Conservation (phyloP, 2,329 filamentous ascomycete genomes). For the Paecilomyces variotii region DNA sequence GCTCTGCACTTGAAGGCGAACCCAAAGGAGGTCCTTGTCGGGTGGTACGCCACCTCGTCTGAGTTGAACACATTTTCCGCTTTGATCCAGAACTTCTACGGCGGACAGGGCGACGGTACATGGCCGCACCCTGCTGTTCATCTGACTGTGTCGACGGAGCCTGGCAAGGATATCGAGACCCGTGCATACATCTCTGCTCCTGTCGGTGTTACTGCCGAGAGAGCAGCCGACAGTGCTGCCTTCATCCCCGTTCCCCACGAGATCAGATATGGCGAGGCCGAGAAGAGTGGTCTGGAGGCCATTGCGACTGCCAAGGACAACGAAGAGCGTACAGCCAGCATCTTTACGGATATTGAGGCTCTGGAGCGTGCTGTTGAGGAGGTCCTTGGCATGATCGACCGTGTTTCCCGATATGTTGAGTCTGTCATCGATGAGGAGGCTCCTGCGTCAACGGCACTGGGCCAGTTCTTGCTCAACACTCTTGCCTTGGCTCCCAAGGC, state of each 20-base stretch:
- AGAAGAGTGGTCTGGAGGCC: constrained; percentile 70
- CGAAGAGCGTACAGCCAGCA: constrained; percentile 63
- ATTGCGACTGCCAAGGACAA: constrained; percentile 73
- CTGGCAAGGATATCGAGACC: constrained; percentile 81
- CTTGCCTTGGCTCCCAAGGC: constrained; percentile 93
- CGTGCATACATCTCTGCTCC: constrained; percentile 92
- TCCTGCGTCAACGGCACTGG: constrained; percentile 80
- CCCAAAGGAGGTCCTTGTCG: constrained; percentile 86
- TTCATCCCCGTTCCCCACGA: constrained; percentile 97
- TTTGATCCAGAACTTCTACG: constrained; percentile 99
- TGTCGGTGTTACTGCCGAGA: constrained; percentile 88
- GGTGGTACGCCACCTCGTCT: constrained; percentile 96
- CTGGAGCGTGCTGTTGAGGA: constrained; percentile 80
- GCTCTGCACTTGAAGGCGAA: constrained; percentile 87
- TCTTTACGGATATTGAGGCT: constrained; percentile 83
- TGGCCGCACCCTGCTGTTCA: constrained; percentile 97
- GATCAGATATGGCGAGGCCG: constrained; percentile 76
- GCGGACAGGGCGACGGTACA: constrained; percentile 90
- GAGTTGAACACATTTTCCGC: constrained; percentile 98
- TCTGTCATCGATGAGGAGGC: constrained; percentile 83
- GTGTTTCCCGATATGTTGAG: constrained; percentile 85
- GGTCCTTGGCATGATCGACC: constrained; percentile 80
- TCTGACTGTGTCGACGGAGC: constrained; percentile 84
- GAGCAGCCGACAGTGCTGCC: constrained; percentile 89
- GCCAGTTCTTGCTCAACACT: constrained; percentile 91